Conservation (phyloP, 345 rosid species). For the Arabidopsis suecica region DNA sequence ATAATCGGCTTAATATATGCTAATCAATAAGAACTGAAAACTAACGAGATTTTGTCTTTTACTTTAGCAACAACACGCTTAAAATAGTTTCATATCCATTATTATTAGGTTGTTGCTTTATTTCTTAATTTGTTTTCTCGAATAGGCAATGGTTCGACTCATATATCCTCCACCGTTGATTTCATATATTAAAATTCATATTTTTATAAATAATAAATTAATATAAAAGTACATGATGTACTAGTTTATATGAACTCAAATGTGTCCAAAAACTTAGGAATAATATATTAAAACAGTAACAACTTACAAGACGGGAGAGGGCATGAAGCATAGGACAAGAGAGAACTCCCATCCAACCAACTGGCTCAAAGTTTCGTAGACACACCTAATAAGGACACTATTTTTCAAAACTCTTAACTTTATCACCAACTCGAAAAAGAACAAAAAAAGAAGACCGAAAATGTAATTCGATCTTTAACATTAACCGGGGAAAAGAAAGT, state of each 20-base stretch:
- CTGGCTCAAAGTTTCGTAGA: conserved; percentile 29
- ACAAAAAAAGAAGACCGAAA: no score
- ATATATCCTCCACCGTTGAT: conserved; percentile 7
- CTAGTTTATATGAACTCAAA: conserved; percentile 13
- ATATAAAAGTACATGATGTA: conserved; percentile 32
- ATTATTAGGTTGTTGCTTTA: conserved; percentile 26
- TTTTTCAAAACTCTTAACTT: conserved; percentile 15
- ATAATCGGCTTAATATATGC: conserved; percentile 5
- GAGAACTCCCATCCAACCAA: conserved; percentile 39
- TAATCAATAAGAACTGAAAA: conserved; percentile 10
- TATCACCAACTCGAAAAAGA: not conserved
- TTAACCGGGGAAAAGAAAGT: not conserved
- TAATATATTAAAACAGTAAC: conserved; percentile 34
- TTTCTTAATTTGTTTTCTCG: not conserved
- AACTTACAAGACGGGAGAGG: conserved; percentile 43
- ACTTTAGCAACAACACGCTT: conserved; percentile 3
- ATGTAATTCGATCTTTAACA: not conserved
- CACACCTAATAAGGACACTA: conserved; percentile 40
- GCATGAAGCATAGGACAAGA: conserved; percentile 35
- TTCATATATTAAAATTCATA: conserved; percentile 6
- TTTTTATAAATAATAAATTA: not conserved
- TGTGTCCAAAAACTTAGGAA: conserved; percentile 33
- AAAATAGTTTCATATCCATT: conserved; percentile 7
- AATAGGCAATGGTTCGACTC: conserved; percentile 22
- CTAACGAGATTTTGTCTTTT: not conserved